Conservation (phyloP, 257 asterid species). For the Jaltomata sinuosa region DNA sequence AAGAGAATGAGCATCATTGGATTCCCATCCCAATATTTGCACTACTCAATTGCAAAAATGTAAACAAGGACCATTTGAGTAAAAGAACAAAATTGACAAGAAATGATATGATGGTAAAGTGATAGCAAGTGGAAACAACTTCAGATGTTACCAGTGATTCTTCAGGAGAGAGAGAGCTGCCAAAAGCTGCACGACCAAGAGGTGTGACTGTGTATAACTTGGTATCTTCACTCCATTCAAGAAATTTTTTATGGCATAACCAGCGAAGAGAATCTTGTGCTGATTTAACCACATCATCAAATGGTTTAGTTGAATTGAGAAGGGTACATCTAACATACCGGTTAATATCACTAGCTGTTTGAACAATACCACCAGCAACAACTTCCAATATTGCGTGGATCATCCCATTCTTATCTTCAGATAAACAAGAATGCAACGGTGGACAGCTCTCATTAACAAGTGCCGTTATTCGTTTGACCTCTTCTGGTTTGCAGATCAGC, state of each 20-base stretch:
- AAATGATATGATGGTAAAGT: slow-evolving; percentile 5
- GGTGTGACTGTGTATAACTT: slow-evolving; percentile 92
- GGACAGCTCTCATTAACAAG: slow-evolving; percentile 84
- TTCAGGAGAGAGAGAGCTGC: slow-evolving; percentile 95
- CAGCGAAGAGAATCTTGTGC: slow-evolving; percentile 97
- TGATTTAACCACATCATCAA: slow-evolving; percentile 93
- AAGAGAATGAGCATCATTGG: not conserved
- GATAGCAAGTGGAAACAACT: slow-evolving; percentile 3
- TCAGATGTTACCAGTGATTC: slow-evolving; percentile 70
- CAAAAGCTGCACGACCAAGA: slow-evolving; percentile 94
- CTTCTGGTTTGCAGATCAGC: slow-evolving; percentile 86
- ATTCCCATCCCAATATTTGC: not conserved
- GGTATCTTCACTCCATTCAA: slow-evolving; percentile 89
- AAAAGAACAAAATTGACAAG: not conserved
- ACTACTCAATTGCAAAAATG: not conserved
- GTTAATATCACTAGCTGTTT: slow-evolving; percentile 85
- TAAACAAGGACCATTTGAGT: not conserved
- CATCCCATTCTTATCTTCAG: slow-evolving; percentile 99
- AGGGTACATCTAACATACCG: slow-evolving; percentile 96
- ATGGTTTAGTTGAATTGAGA: slow-evolving; percentile 87
- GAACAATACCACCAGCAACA: slow-evolving; percentile 99
- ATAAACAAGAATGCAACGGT: slow-evolving; percentile 89
- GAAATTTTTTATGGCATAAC: slow-evolving; percentile 84
- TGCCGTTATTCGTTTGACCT: slow-evolving; percentile 58
- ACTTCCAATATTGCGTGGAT: slow-evolving; percentile 97